Evolutionary conservation across 306 rosid species (phyloP).

Genomic region (Castanopsis chinensis): DNA sequence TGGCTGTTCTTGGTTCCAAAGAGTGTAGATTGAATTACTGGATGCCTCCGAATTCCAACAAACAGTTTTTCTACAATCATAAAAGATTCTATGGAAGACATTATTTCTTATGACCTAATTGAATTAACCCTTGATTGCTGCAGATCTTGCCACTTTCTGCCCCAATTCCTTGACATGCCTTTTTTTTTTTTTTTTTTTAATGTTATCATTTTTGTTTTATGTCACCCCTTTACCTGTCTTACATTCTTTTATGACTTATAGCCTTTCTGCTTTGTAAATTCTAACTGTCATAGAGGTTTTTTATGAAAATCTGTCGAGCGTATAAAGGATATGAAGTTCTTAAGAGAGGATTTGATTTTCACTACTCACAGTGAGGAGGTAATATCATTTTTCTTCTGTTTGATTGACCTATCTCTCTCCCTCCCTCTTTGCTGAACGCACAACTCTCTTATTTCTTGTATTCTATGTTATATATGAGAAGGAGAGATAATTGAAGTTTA

Average conservation of each 20-base stretch:
- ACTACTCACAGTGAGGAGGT: constrained; percentile 95
- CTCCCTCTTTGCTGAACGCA: too few species aligned
- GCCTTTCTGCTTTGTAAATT: constrained; percentile 1
- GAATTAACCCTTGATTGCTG: constrained; percentile 19
- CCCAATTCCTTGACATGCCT: background rate
- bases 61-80: too few species aligned
- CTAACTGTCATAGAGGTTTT: constrained; percentile 57
- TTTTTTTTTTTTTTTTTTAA: too few species aligned
- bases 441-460: background rate
- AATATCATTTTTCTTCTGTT: constrained; percentile 16
- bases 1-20: too few species aligned
- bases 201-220: background rate
- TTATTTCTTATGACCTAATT: too few species aligned
- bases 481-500: background rate
- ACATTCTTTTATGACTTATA: background rate
- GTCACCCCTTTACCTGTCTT: background rate
- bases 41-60: too few species aligned
- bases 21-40: too few species aligned
- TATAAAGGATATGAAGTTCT: constrained; percentile 77
- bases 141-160: constrained; percentile 40
- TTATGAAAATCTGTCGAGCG: constrained; percentile 58
- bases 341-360: constrained; percentile 84
- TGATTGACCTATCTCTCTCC: background rate
- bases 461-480: background rate
- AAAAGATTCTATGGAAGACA: too few species aligned